Percentiles rank a stretch among this genome's conserved stretches.
These are phyloP conservation scores for Albifimbria verrucaria DNA, from an alignment of 2,329 filamentous ascomycete species.

Conservation along the genomic window DNA sequence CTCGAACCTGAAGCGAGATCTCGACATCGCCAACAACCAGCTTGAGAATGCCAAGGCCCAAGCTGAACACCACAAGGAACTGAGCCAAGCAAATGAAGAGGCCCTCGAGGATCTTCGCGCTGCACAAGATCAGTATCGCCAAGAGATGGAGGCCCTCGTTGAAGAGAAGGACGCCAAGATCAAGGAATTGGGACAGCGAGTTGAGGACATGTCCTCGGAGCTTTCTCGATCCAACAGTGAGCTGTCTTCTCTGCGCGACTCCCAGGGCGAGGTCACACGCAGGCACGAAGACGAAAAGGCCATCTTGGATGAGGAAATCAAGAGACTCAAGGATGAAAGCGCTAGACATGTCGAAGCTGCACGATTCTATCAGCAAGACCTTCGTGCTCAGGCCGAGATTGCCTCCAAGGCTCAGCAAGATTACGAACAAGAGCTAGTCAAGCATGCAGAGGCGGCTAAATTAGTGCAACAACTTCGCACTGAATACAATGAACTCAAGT, in stretches of 20 bases:
- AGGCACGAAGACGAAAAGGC: conserved; percentile 80
- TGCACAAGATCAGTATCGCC: conserved; percentile 81
- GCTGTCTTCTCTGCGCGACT: conserved; percentile 73
- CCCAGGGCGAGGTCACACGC: conserved; percentile 70
- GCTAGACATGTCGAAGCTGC: conserved; percentile 76
- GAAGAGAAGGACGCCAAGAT: conserved; percentile 77
- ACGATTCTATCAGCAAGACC: conserved; percentile 83
- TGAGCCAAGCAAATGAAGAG: conserved; percentile 85
- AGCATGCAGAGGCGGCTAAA: conserved; percentile 93
- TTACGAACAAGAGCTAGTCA: conserved; percentile 91
- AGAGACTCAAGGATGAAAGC: conserved; percentile 77
- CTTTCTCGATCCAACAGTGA: conserved; percentile 79
- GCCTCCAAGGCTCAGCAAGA: conserved; percentile 90
- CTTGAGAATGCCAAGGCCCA: conserved; percentile 78
- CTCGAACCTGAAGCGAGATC: conserved; percentile 79
- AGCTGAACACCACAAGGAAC: conserved; percentile 81
- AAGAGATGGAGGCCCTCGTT: conserved; percentile 75
- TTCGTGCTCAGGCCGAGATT: conserved; percentile 91
- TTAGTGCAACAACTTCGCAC: conserved; percentile 72
- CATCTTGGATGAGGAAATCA: conserved; percentile 73
- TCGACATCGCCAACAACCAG: conserved; percentile 77
- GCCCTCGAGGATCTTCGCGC: conserved; percentile 75
- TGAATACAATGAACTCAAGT: conserved; percentile 80
- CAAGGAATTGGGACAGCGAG: conserved; percentile 74
- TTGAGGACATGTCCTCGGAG: conserved; percentile 81